Base-by-base conservation (phyloP, 768 basidiomycete genomes). In the Lentinula boryana region DNA sequence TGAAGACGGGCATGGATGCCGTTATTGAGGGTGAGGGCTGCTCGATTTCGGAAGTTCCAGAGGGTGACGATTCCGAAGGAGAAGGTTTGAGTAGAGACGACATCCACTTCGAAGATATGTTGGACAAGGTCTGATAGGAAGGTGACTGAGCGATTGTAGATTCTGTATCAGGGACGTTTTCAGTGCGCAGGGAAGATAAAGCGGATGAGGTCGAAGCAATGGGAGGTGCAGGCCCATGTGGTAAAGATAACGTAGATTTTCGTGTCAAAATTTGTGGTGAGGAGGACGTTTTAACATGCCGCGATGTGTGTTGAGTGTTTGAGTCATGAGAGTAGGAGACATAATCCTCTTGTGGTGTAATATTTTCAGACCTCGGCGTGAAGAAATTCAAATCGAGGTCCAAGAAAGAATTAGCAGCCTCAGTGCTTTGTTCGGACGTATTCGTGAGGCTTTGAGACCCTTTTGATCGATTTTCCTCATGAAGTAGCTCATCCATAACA, bases 381-480 rank as follows among this genome's bases (percentile, higher is more conserved):
- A 27, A 49, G 56, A 60, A 60, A 44, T 75, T 71, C n/a, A 73
- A 68, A 66, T 76, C 76, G 31, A 78, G 69, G 58, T 77, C 75
- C 35, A 68, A 65, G 51, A 66, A 69, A 5, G 71, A 63, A 46
- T 59, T 62, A 10, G 57, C 61, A 60, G 55, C 64, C 55, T 33
- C 50, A 9, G 43, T 56, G 53, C 58, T 36, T n/a, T 27, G 54
- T 57, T n/a, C 41, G 33, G 60, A 46, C 35, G 36, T 32, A 31
- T 46, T 27, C 6, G 4, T 23, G 32, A 18, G 57, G 18, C 16
- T n/a, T 18, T 58, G 40, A 16, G 84, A 60, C 75, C 84, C 87
- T 67, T 85, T 87, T 65, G 89, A 69, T 1, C 88, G 88, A 68
- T 91, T 88, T 55, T 88, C 85, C 70, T 90, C 81, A 61, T 78